Conservation (phyloP, 169 alveolate species). For the Cryptosporidium sp. region DNA sequence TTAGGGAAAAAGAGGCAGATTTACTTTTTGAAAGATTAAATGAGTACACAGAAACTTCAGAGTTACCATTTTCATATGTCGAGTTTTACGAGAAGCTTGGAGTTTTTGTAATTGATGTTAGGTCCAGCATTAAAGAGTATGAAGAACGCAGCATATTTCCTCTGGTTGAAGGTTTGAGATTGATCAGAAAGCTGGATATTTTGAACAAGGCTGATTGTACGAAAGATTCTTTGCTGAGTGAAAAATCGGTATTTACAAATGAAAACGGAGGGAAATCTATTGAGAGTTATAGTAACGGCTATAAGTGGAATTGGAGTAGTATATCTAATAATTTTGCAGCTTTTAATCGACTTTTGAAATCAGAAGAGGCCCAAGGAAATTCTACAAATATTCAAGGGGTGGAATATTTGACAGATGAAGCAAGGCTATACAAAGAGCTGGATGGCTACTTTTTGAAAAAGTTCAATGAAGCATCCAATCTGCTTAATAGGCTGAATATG, state of each 20-base stretch:
- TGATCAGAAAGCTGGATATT: slow-evolving; percentile 25
- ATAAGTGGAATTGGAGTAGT: background rate
- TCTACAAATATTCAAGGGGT: background rate
- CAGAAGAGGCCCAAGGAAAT: background rate
- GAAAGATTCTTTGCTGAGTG: slow-evolving; percentile 52
- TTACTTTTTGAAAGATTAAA: slow-evolving; percentile 34
- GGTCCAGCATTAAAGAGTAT: background rate
- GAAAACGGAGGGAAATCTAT: background rate
- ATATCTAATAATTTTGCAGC: background rate
- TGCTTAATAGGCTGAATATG: background rate
- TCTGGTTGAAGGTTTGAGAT: slow-evolving; percentile 18
- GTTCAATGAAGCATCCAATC: slow-evolving; percentile 42
- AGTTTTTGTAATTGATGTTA: slow-evolving; percentile 31
- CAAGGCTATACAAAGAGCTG: slow-evolving; percentile 43
- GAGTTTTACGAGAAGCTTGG: slow-evolving; percentile 74
- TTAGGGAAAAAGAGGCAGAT: slow-evolving; percentile 63
- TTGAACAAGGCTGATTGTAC: slow-evolving; percentile 71
- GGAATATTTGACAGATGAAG: slow-evolving; percentile 15
- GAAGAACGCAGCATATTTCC: slow-evolving; percentile 21
- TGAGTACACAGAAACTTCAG: slow-evolving; percentile 12
- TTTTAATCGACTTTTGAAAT: background rate
- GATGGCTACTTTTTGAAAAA: slow-evolving; percentile 60
- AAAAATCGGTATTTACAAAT: slow-evolving; percentile 40
- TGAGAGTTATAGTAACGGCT: background rate
- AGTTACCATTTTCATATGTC: slow-evolving; percentile 62